A percentile compares a stretch with the other conserved stretches of the same genome.
phyloP scores from a whole-genome alignment of 129 eudicot genomes.

The Erigeron canadensis region DNA sequence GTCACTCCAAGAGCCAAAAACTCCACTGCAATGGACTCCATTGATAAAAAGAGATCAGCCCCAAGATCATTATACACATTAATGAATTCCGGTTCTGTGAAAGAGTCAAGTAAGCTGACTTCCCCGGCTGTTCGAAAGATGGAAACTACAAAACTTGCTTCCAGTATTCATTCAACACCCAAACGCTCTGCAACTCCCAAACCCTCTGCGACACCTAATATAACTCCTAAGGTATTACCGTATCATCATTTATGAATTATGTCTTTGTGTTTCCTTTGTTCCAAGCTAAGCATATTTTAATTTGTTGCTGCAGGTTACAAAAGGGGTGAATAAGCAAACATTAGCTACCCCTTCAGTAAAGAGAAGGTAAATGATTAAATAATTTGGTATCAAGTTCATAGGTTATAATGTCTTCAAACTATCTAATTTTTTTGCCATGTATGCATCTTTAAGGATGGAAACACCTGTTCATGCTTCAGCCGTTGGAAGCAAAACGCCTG shows the following conservation, averaged over 20 bases:
- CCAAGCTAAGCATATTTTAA: constrained; percentile 5
- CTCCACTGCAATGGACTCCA: constrained; percentile 27
- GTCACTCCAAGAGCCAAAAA: constrained; percentile 45
- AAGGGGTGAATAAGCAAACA: constrained; percentile 40
- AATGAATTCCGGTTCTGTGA: constrained; percentile 46
- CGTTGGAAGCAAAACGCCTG: constrained; percentile 54
- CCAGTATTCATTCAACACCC: constrained; percentile 35
- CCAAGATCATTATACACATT: constrained; percentile 47
- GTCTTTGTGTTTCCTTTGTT: not conserved
- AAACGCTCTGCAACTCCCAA: constrained; percentile 56
- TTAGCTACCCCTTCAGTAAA: constrained; percentile 45
- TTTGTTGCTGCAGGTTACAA: constrained; percentile 37
- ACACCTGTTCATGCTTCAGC: constrained; percentile 54
- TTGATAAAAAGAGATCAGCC: constrained; percentile 46
- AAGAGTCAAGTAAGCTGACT: constrained; percentile 38
- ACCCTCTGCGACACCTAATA: constrained; percentile 23
- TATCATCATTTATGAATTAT: not conserved
- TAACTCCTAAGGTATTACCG: constrained; percentile 46
- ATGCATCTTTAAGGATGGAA: constrained; percentile 43
- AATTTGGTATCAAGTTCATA: not conserved
- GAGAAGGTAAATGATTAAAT: constrained; percentile 28
- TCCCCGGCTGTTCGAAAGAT: constrained; percentile 26
- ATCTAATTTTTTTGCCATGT: not conserved
- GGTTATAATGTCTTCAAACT: not conserved
- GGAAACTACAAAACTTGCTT: constrained; percentile 26